A percentile compares a stretch with the other conserved stretches of the same genome.
Conservation (phyloP, 805 yeast species). For the Ogataea wickerhamii region DNA sequence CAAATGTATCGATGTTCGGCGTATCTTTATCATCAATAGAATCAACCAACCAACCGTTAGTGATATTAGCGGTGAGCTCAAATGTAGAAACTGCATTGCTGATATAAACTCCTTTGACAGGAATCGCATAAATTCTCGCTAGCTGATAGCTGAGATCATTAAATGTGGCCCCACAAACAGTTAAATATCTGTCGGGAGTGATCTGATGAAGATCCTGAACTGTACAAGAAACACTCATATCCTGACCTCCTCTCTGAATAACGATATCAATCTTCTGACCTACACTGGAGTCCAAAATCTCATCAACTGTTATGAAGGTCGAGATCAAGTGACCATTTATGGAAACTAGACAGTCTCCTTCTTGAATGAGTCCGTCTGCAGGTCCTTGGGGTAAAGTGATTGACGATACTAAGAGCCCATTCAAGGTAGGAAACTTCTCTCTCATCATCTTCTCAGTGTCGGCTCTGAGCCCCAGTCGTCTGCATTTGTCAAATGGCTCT, state of each 20-base stretch:
- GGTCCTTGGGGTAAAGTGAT: slow-evolving; percentile 84
- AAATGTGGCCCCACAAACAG: slow-evolving; percentile 83
- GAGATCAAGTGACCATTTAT: slow-evolving; percentile 63
- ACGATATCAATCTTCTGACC: slow-evolving; percentile 53
- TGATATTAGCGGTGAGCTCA: slow-evolving; percentile 52
- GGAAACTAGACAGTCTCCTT: slow-evolving; percentile 81
- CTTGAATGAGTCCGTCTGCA: slow-evolving; percentile 65
- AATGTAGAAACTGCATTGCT: slow-evolving; percentile 79
- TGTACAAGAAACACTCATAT: slow-evolving; percentile 43
- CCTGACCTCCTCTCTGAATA: slow-evolving; percentile 73
- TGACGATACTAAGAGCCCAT: slow-evolving; percentile 81
- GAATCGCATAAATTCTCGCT: slow-evolving; percentile 80
- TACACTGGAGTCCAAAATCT: slow-evolving; percentile 68
- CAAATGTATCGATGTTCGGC: slow-evolving; percentile 68
- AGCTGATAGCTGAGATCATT: slow-evolving; percentile 84
- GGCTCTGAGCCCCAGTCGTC: slow-evolving; percentile 74
- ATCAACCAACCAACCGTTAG: slow-evolving; percentile 78
- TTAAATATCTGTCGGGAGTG: slow-evolving; percentile 77
- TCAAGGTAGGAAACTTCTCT: slow-evolving; percentile 61
- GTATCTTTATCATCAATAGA: slow-evolving; percentile 72
- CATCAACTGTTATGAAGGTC: slow-evolving; percentile 78
- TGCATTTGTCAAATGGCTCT: slow-evolving; percentile 87
- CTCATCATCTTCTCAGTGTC: slow-evolving; percentile 74
- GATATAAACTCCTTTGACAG: slow-evolving; percentile 79
- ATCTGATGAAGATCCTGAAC: slow-evolving; percentile 78